Evolutionary conservation across 345 rosid species (phyloP).

Genomic region (Viola odorata): DNA sequence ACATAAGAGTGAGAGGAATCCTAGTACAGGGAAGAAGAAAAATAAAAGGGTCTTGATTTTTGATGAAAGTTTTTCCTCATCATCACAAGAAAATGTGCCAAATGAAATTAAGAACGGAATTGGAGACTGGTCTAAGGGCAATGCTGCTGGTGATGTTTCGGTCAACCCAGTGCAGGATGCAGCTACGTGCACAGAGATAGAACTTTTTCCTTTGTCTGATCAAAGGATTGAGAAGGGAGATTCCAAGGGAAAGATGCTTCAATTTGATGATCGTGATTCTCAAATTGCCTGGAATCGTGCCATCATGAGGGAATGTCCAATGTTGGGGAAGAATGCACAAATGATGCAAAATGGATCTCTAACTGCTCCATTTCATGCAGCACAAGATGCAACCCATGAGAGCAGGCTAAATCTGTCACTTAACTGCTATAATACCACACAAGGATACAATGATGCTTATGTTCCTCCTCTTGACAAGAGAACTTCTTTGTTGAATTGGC

Average conservation of each 20-base stretch:
- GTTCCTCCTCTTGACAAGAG: constrained; percentile 27
- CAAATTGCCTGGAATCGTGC: constrained; percentile 26
- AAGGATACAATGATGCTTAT: constrained; percentile 28
- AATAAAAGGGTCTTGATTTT: constrained; percentile 31
- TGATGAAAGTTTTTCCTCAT: constrained; percentile 32
- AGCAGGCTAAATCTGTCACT: constrained; percentile 41
- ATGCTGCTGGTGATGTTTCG: constrained; percentile 21
- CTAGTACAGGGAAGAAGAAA: constrained; percentile 44
- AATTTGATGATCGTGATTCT: constrained; percentile 26
- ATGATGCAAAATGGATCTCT: constrained; percentile 18
- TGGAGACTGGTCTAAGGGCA: constrained; percentile 19
- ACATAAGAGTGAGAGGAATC: constrained; percentile 32
- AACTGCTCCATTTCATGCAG: constrained; percentile 25
- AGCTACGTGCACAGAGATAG: constrained; percentile 30
- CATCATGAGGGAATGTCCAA: constrained; percentile 28
- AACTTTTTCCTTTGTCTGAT: constrained; percentile 32
- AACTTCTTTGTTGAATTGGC: constrained; percentile 23
- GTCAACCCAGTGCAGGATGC: constrained; percentile 20
- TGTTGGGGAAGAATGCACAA: constrained; percentile 26
- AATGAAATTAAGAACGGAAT: constrained; percentile 25
- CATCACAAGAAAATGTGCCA: constrained; percentile 30
- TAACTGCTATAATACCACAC: constrained; percentile 31
- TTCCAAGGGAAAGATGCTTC: constrained; percentile 39
- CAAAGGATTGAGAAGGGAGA: constrained; percentile 38
- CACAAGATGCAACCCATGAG: constrained; percentile 29